Evolutionary conservation across 768 basidiomycete species (phyloP).

Genomic region (Cubamyces lactineus): DNA sequence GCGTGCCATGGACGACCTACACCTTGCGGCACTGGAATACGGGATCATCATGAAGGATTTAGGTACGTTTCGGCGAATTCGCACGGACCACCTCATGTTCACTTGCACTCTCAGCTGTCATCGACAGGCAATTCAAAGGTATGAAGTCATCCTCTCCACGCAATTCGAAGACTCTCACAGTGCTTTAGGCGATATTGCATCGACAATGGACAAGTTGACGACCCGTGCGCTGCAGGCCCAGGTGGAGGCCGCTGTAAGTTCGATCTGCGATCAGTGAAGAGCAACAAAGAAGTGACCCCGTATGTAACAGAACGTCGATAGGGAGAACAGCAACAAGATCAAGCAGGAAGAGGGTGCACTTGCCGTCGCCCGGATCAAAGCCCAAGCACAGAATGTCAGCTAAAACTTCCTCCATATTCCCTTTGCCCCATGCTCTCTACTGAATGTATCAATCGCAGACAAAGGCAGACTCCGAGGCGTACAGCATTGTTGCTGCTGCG

Average conservation of each 20-base stretch:
- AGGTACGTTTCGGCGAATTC: constrained; percentile 41
- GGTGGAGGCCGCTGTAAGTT: constrained; percentile 78
- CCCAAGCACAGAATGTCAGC: constrained; percentile 57
- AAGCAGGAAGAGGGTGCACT: constrained; percentile 84
- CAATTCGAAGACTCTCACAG: neutral
- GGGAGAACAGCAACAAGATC: constrained; percentile 87
- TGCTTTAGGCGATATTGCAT: constrained; percentile 65
- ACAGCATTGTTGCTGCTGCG: constrained; percentile 71
- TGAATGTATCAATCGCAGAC: constrained; percentile 41
- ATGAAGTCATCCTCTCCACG: neutral
- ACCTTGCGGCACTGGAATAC: constrained; percentile 79
- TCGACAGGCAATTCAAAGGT: constrained; percentile 85
- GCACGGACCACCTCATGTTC: neutral
- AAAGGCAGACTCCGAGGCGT: constrained; percentile 76
- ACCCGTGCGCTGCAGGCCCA: constrained; percentile 85
- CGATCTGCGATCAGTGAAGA: too few relatives aligned
- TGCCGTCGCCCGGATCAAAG: constrained; percentile 76
- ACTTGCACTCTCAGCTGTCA: constrained; percentile 57
- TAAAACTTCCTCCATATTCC: neutral
- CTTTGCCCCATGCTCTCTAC: neutral
- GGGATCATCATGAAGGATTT: constrained; percentile 84
- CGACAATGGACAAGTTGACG: constrained; percentile 84
- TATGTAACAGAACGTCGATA: constrained; percentile 69
- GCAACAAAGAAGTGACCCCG: too few relatives aligned
- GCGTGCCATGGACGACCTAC: constrained; percentile 87